These are phyloP conservation scores for Tetratostichococcus sp. DNA, from an alignment of 139 green algal genomes.

Conservation along the genomic window DNA sequence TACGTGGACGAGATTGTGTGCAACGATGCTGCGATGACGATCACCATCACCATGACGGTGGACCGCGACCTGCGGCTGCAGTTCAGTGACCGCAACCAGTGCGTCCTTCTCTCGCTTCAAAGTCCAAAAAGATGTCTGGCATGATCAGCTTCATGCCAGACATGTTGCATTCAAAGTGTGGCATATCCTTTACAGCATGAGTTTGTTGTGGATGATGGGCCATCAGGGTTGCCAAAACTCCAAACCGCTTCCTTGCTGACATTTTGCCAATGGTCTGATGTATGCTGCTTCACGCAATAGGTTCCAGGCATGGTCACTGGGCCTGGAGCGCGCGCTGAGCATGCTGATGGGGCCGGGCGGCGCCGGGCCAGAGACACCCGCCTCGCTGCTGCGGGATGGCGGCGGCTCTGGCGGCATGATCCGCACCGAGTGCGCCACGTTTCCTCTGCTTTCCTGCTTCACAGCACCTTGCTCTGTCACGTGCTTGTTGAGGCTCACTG, in stretches of 20 bases:
- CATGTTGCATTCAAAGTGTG: no score
- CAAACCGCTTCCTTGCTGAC: no score
- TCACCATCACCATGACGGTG: conserved; percentile 20
- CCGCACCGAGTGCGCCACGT: background rate
- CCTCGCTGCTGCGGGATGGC: background rate
- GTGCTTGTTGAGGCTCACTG: no score
- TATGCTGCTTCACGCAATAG: background rate
- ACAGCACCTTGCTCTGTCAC: no score
- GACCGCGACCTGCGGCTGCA: conserved; percentile 22
- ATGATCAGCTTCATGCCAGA: no score
- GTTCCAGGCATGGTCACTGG: conserved; percentile 15
- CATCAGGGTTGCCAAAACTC: no score
- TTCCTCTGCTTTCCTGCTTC: background rate
- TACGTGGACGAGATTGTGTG: conserved; percentile 25
- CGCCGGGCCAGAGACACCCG: background rate
- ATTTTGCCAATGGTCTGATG: no score
- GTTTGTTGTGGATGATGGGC: no score
- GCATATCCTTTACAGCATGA: no score
- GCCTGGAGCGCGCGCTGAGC: conserved; percentile 11
- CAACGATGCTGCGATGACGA: conserved; percentile 5
- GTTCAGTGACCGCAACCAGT: background rate
- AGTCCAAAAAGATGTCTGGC: no score
- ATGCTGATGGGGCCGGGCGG: background rate
- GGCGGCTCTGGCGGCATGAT: background rate
- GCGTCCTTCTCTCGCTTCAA: no score